Base-by-base conservation (phyloP, 2,329 filamentous ascomycete species). In the Trichoderma lentiforme region DNA sequence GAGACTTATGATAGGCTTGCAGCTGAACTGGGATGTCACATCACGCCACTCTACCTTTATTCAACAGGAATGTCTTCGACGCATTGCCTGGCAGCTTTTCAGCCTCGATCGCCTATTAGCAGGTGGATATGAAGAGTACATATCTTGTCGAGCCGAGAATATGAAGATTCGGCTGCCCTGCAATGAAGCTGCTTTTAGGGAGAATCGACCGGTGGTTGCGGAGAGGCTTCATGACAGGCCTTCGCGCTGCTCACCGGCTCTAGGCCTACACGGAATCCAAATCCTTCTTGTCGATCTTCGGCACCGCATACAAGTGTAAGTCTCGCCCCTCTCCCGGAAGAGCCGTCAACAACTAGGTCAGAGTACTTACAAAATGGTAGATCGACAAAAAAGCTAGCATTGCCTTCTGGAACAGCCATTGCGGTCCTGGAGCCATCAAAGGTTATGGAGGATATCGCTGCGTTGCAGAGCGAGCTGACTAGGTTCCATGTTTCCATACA, bases 101-200 rank as follows among this genome's bases (percentile, higher is more conserved):
- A 75, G 80, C 58, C 74, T 83, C 58, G 82, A 83, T 64, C 79
- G 82, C 8, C 73, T 81, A 28, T 77, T 83, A 12, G 81, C 82
- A 1, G 81, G 79, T 2, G 82, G 82, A 1, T 83, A 82, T 60
- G 82, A 83, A 30, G 82, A 82, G 63, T 83, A 83, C 71, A 78
- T 83, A 24, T 77, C 77, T 14, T 80, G 80, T 36, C 78, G 80
- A 12, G 78, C 80, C 6, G 79, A 82, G 15, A 79, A 79, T 36
- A 82, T 83, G 80, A 80, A 79, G 71, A 80, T 83, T 8, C 76
- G 79, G 2, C 72, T 83, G 24, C 82, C 82, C 7, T 82, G 81
- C 66, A 75, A 75, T 18, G 79, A 83, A 68, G 73, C 77, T 3
- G 78, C 79, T 3, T 81, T 82, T 60, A 76, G 76, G 21, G 78